These are phyloP conservation scores for Linderniella brevidens DNA, from an alignment of 257 asterid genomes.

Conservation along the genomic window DNA sequence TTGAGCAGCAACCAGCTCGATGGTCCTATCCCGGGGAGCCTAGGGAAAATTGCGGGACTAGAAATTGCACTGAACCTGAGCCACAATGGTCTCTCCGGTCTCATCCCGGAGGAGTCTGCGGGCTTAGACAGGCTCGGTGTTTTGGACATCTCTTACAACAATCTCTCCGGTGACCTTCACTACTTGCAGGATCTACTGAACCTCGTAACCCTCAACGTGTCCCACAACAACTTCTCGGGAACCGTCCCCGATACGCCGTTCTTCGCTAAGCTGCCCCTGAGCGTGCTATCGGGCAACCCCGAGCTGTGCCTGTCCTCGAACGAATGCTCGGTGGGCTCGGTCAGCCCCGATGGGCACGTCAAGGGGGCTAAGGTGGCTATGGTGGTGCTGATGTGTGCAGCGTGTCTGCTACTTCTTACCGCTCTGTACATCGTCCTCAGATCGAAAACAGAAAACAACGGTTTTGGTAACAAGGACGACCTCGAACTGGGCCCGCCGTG, in stretches of 20 bases:
- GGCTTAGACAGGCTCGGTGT: slow-evolving; percentile 51
- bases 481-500: slow-evolving; percentile 53
- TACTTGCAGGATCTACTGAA: slow-evolving; percentile 52
- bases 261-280: slow-evolving; percentile 52
- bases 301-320: slow-evolving; percentile 38
- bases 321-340: slow-evolving; percentile 32
- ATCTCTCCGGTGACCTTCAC: slow-evolving; percentile 53
- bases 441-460: no score
- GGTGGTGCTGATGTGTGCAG: slow-evolving; percentile 52
- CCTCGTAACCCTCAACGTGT: slow-evolving; percentile 57
- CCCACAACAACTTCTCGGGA: slow-evolving; percentile 60
- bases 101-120: slow-evolving; percentile 43
- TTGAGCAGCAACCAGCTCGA: slow-evolving; percentile 44
- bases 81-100: slow-evolving; percentile 49
- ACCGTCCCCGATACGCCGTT: slow-evolving; percentile 53
- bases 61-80: slow-evolving; percentile 68
- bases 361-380: slow-evolving; percentile 51
- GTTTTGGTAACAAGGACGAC: slow-evolving; percentile 27
- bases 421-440: slow-evolving; percentile 51
- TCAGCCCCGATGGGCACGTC: no score
- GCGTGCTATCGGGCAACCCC: slow-evolving; percentile 40
- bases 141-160: slow-evolving; percentile 62
- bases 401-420: slow-evolving; percentile 27
- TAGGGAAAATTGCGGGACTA: slow-evolving; percentile 52
- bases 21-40: slow-evolving; percentile 42